These are phyloP conservation scores for Choiromyces venosus DNA, from an alignment of 495 filamentous ascomycete species.

Conservation along the genomic window DNA sequence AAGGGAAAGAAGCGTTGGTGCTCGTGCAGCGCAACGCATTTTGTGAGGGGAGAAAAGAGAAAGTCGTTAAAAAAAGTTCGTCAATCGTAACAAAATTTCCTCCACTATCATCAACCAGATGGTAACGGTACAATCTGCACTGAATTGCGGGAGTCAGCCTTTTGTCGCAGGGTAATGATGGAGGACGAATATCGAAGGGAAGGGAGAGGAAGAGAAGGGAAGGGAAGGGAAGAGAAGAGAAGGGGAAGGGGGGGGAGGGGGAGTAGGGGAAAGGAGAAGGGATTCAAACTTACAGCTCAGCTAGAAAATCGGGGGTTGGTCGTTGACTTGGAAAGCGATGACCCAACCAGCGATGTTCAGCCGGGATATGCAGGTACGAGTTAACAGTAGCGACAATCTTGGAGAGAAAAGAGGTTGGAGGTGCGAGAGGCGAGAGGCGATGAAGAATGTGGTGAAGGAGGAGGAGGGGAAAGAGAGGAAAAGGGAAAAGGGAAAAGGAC, in stretches of 20 bases:
- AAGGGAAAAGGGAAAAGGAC: background rate
- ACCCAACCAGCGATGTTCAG: conserved; percentile 26
- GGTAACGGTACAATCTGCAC: background rate
- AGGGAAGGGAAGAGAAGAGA: conserved; percentile 21
- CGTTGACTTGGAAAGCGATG: conserved; percentile 27
- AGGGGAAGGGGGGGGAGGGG: conserved; percentile 18
- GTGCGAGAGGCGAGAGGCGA: background rate
- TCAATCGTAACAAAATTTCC: background rate
- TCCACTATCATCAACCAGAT: background rate
- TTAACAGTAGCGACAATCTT: conserved; percentile 9
- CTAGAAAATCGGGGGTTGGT: conserved; percentile 15
- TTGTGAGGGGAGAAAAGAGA: conserved; percentile 22
- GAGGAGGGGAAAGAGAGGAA: background rate
- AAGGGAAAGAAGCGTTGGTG: conserved; percentile 30
- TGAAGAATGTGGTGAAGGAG: conserved; percentile 2
- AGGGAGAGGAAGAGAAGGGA: conserved; percentile 17
- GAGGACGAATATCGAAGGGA: background rate
- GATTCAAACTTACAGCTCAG: conserved; percentile 1
- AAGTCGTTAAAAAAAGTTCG: conserved; percentile 5
- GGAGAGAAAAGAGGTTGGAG: background rate
- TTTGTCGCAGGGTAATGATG: background rate
- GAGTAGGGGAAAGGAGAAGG: conserved; percentile 9
- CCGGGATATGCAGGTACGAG: conserved; percentile 32
- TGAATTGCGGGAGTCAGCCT: background rate
- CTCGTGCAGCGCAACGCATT: conserved; percentile 25